phyloP scores from a whole-genome alignment of 176 grass and related monocot species.

The Eleusine coracana region DNA sequence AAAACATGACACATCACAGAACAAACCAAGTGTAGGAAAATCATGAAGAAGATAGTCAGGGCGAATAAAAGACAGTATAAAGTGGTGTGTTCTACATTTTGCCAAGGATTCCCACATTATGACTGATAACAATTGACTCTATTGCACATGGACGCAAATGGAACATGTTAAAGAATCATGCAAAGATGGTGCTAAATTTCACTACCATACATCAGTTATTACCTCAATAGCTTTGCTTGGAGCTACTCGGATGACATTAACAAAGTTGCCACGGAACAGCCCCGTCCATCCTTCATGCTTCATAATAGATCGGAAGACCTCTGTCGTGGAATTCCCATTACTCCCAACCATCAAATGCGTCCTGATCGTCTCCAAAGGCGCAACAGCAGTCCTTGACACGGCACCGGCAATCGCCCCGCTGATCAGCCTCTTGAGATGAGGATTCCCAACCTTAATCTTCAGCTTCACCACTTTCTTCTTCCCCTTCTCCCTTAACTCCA shows the following conservation, averaged over 20 bases:
- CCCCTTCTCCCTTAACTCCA: conserved; percentile 46
- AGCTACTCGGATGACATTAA: conserved; percentile 85
- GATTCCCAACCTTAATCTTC: conserved; percentile 69
- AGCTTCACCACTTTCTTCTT: conserved; percentile 44
- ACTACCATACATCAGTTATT: not conserved
- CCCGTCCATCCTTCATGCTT: conserved; percentile 86
- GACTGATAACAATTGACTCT: not conserved
- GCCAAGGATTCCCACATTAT: conserved; percentile 10
- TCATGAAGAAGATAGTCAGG: not conserved
- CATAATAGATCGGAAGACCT: conserved; percentile 77
- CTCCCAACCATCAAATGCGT: conserved; percentile 94
- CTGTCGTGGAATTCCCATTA: conserved; percentile 63
- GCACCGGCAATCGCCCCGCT: conserved; percentile 74
- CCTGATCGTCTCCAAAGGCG: conserved; percentile 85
- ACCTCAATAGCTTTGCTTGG: conserved; percentile 98
- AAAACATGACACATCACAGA: not conserved
- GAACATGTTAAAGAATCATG: not conserved
- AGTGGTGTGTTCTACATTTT: not conserved
- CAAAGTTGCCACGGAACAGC: conserved; percentile 84
- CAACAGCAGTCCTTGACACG: conserved; percentile 71
- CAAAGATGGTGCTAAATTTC: not conserved
- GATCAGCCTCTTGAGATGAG: conserved; percentile 69
- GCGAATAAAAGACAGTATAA: not conserved
- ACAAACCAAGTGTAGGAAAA: not conserved
- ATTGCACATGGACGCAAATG: not conserved